phyloP scores from a whole-genome alignment of 2,329 filamentous ascomycete genomes.

The Xylaria sp. region DNA sequence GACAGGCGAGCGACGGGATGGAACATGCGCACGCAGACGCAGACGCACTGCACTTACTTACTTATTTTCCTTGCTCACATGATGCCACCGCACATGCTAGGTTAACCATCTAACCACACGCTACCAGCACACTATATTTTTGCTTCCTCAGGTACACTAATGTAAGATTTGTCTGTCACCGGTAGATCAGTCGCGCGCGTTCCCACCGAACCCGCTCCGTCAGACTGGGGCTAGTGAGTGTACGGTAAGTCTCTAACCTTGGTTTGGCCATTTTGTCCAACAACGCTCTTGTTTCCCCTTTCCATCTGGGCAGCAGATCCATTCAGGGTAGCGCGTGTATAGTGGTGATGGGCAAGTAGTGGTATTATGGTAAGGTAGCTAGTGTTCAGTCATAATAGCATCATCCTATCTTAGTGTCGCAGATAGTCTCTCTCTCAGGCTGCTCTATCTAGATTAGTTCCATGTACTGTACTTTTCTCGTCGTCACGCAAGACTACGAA shows the following conservation, averaged over 20 bases:
- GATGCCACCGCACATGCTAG: neutral
- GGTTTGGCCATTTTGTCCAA: neutral
- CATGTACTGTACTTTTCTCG: slow-evolving; percentile 24
- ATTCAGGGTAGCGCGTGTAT: no score
- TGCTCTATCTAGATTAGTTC: slow-evolving; percentile 5
- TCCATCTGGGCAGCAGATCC: no score
- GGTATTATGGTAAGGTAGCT: neutral
- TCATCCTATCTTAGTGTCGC: neutral
- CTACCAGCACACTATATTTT: neutral
- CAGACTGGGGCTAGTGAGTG: neutral
- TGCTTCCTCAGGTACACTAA: slow-evolving; percentile 1
- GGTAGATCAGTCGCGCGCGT: slow-evolving; percentile 13
- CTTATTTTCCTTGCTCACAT: no score
- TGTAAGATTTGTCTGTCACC: slow-evolving; percentile 1
- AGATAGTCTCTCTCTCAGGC: neutral
- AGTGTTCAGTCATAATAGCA: neutral
- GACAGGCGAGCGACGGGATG: neutral
- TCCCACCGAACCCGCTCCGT: slow-evolving; percentile 1
- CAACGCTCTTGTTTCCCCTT: neutral
- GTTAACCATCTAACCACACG: neutral
- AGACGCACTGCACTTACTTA: no score
- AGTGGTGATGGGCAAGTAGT: no score
- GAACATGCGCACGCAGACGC: neutral
- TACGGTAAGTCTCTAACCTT: neutral
- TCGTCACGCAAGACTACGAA: slow-evolving; percentile 3